These are phyloP conservation scores for Pyrenochaeta sp. DNA, from an alignment of 2,329 filamentous ascomycete genomes.

Conservation along the genomic window DNA sequence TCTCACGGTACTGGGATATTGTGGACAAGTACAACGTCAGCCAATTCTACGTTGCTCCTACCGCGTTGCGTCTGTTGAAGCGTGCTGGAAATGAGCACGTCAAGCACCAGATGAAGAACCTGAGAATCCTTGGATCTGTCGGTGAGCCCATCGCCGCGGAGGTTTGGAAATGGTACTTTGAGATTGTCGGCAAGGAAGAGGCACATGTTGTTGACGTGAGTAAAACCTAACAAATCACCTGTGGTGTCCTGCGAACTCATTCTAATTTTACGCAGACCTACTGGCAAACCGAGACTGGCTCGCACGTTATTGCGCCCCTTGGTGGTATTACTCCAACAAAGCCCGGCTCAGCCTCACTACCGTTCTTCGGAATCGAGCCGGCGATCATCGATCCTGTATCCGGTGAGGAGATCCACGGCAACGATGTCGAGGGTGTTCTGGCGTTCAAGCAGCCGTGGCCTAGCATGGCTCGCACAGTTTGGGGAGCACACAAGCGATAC, in stretches of 20 bases:
- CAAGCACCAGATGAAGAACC: constrained; percentile 84
- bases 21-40: constrained; percentile 94
- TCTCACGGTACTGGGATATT: constrained; percentile 98
- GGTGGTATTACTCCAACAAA: constrained; percentile 95
- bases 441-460: constrained; percentile 99
- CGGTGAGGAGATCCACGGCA: constrained; percentile 90
- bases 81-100: constrained; percentile 93
- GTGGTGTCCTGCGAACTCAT: no score
- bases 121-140: constrained; percentile 91
- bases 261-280: constrained; percentile 74
- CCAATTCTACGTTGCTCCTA: constrained; percentile 98
- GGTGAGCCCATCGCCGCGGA: constrained; percentile 97
- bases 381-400: constrained; percentile 97
- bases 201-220: constrained; percentile 93
- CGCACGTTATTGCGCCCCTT: constrained; percentile 91
- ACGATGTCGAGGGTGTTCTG: constrained; percentile 95
- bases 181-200: constrained; percentile 91
- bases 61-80: constrained; percentile 90
- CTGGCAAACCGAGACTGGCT: constrained; percentile 99
- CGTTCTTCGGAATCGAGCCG: constrained; percentile 98
- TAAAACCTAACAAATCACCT: constrained; percentile 28
- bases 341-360: constrained; percentile 91
- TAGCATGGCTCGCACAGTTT: constrained; percentile 97
- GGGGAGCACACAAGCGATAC: constrained; percentile 96
- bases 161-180: constrained; percentile 99